Evolutionary conservation across 176 grass and related monocot genomes (phyloP), one percentile per base, ranked within the genome.

Genomic region (Canna indica): DNA sequence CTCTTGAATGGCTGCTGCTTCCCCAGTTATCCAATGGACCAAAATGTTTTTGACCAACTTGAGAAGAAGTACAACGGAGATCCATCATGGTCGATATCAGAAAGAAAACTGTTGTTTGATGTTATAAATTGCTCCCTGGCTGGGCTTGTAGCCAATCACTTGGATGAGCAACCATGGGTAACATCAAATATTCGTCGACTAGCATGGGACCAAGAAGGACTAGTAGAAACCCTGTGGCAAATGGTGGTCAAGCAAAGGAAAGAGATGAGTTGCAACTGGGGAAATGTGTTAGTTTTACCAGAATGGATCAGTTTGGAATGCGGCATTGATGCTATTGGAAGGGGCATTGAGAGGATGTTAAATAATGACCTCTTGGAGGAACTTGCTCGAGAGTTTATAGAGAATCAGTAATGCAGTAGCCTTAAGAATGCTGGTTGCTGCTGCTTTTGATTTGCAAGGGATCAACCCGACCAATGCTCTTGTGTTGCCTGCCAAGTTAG

Each of bases 91-190:
- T 77, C 85, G 0, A 91, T 47, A 75, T 87, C 82, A 3, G 88
- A 91, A 22, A 87, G 82, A 46, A 91, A 72, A 34, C 79, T 91
- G 73, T 59, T 91, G 35, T 91, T 91, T 73, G 88, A 87, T 66
- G 60, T 85, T 7, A 72, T 80, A 15, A 91, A 85, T 64, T 80
- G 66, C 3, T 69, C 77, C 22, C 71, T 91, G 14, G 50, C 66
- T 68, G 81, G 74, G 47, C 29, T 91, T 65, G 67, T 57, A 36
- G 46, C 57, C 64, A 36, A 38, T 9, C 44, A 77, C 36, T 76
- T 48, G 54, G 65, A 70, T 63, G 17, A 81, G 46, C 25, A 42
- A 33, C 68, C 81, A 60, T 47, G 65, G 60, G 52, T 75, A 36
- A 59, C 79, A 56, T 33, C 54, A 39, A 81, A 20, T 45, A 39